A percentile compares a stretch with the other conserved stretches of the same genome.
Conservation (phyloP, 2,329 filamentous ascomycete genomes). For the Blastomyces emzantsi region DNA sequence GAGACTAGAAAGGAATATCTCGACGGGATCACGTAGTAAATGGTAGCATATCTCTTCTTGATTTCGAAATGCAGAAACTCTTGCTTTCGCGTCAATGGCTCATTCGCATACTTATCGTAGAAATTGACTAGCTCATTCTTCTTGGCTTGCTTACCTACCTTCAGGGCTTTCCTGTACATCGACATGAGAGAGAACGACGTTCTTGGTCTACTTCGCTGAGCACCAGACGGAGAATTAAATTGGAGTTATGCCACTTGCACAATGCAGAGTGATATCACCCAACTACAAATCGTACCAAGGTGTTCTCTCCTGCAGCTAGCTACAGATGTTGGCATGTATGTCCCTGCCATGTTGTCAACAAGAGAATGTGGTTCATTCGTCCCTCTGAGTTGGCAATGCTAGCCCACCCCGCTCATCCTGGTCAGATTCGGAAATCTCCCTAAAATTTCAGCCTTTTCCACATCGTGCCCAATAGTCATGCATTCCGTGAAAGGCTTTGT, state of each 20-base stretch:
- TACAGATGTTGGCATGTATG: background rate
- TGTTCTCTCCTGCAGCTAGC: background rate
- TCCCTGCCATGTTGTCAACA: background rate
- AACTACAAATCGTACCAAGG: background rate
- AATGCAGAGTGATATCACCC: background rate
- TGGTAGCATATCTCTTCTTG: background rate
- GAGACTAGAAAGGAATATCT: background rate
- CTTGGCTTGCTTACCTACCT: background rate
- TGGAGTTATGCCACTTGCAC: background rate
- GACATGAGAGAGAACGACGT: background rate
- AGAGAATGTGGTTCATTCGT: background rate
- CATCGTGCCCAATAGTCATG: constrained; percentile 1
- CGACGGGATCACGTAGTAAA: background rate
- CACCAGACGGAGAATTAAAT: background rate
- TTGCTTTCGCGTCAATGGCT: background rate
- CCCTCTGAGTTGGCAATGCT: constrained; percentile 4
- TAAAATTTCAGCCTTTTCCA: background rate
- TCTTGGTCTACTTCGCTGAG: background rate
- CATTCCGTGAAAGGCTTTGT: background rate
- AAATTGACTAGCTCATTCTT: background rate
- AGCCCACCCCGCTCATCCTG: background rate
- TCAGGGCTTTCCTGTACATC: background rate
- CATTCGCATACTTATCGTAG: background rate
- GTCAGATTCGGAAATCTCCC: background rate
- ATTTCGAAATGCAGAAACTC: background rate